Evolutionary conservation across 768 basidiomycete genomes (phyloP).

Genomic region (Lentinus brumalis): DNA sequence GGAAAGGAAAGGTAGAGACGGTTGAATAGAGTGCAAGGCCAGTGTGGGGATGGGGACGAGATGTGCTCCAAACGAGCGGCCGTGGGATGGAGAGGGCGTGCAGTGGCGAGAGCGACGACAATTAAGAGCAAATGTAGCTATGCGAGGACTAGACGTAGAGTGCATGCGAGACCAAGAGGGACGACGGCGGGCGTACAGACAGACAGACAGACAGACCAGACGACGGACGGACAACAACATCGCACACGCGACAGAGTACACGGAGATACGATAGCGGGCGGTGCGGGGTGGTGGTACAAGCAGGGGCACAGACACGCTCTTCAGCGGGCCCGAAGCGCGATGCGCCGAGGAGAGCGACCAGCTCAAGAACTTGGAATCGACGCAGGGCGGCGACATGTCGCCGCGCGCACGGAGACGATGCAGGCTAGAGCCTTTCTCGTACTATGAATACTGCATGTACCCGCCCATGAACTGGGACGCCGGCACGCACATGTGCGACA

Average conservation of each 20-base stretch:
- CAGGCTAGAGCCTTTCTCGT: neutral
- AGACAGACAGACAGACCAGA: neutral
- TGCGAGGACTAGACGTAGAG: conserved; percentile 1
- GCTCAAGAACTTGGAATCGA: neutral
- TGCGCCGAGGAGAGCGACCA: neutral
- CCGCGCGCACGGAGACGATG: neutral
- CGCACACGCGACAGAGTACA: conserved; percentile 3
- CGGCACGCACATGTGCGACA: conserved; percentile 24
- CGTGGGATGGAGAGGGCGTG: neutral
- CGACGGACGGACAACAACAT: neutral
- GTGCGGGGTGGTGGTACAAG: conserved; percentile 1
- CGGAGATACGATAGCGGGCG: neutral
- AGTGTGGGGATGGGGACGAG: neutral
- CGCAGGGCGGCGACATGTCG: neutral
- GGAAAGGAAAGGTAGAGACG: conserved; percentile 1
- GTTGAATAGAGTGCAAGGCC: neutral
- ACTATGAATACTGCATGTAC: conserved; percentile 23
- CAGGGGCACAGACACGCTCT: neutral
- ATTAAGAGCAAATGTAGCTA: conserved; percentile 2
- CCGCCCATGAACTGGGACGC: conserved; percentile 20
- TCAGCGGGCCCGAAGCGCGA: neutral
- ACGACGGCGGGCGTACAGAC: neutral
- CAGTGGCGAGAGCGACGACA: neutral
- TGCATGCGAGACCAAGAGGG: conserved; percentile 6
- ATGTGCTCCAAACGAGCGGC: neutral